These are phyloP conservation scores for Westerdykella ornata DNA, from an alignment of 2,329 filamentous ascomycete species.

Conservation along the genomic window DNA sequence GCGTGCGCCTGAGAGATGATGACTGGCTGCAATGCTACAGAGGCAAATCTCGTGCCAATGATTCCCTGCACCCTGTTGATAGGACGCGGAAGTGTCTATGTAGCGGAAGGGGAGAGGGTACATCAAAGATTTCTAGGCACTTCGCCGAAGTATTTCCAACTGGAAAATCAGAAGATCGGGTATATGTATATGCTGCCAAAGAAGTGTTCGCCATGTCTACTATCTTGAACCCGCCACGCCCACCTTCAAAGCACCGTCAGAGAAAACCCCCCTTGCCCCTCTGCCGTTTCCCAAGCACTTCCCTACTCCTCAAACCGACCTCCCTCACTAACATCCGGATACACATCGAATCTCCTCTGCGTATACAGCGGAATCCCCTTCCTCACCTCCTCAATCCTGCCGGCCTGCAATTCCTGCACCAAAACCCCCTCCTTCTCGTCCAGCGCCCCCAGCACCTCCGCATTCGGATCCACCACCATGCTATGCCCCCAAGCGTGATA, in stretches of 20 bases:
- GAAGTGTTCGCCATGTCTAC: too few relatives aligned
- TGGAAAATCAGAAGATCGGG: too few relatives aligned
- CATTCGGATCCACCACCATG: conserved; percentile 81
- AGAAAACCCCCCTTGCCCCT: neutral
- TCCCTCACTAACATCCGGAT: conserved; percentile 74
- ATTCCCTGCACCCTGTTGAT: too few relatives aligned
- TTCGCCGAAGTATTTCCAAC: too few relatives aligned
- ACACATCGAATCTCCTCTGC: conserved; percentile 91
- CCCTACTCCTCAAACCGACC: conserved; percentile 35
- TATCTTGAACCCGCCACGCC: too few relatives aligned
- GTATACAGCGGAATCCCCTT: conserved; percentile 75
- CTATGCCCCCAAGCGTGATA: conserved; percentile 94
- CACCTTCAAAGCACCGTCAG: neutral
- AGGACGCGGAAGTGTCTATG: too few relatives aligned
- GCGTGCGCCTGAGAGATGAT: too few relatives aligned
- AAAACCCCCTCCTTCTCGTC: conserved; percentile 73
- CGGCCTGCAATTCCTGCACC: conserved; percentile 61
- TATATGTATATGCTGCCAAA: too few relatives aligned
- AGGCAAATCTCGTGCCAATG: too few relatives aligned
- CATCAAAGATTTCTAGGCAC: too few relatives aligned
- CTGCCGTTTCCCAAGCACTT: neutral
- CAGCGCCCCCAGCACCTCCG: conserved; percentile 69
- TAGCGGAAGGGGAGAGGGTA: too few relatives aligned
- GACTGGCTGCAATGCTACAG: too few relatives aligned
- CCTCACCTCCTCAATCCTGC: conserved; percentile 65